Evolutionary conservation across 176 grass and related monocot genomes (phyloP).

Genomic region (Eragrostis nindensis): DNA sequence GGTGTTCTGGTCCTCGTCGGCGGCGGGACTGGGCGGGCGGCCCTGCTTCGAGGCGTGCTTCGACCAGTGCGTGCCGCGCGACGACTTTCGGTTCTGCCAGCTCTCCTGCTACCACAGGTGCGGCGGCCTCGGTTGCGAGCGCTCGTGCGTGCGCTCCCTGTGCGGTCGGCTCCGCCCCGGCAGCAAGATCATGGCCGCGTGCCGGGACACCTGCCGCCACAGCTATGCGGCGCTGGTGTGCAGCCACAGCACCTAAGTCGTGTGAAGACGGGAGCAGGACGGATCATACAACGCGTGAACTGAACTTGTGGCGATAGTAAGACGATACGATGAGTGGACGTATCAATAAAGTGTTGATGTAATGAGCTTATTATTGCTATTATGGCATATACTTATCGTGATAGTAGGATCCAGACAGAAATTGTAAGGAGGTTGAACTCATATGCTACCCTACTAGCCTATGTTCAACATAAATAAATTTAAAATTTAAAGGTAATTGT

Average conservation of each 20-base stretch:
- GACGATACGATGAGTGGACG: no score
- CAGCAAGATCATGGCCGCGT: conserved; percentile 46
- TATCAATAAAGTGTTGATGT: no score
- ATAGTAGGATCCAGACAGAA: no score
- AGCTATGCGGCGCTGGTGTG: conserved; percentile 27
- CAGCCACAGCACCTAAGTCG: not conserved
- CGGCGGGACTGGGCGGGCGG: not conserved
- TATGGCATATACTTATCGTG: no score
- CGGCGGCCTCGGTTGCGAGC: not conserved
- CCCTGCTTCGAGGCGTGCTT: conserved; percentile 54
- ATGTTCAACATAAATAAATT: no score
- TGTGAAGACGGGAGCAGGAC: no score
- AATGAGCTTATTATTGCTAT: no score
- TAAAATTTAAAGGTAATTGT: no score
- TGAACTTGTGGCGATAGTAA: no score
- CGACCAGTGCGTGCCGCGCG: conserved; percentile 50
- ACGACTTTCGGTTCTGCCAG: conserved; percentile 56
- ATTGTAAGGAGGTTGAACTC: no score
- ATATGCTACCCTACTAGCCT: no score
- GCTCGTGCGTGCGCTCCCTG: conserved; percentile 31
- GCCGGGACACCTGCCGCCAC: conserved; percentile 46
- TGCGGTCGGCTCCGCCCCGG: conserved; percentile 36
- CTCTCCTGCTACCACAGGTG: conserved; percentile 50
- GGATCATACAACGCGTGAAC: no score
- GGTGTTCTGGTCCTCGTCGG: not conserved